phyloP scores from a whole-genome alignment of 208 protist genomes.

The Leishmania tarentolae region DNA sequence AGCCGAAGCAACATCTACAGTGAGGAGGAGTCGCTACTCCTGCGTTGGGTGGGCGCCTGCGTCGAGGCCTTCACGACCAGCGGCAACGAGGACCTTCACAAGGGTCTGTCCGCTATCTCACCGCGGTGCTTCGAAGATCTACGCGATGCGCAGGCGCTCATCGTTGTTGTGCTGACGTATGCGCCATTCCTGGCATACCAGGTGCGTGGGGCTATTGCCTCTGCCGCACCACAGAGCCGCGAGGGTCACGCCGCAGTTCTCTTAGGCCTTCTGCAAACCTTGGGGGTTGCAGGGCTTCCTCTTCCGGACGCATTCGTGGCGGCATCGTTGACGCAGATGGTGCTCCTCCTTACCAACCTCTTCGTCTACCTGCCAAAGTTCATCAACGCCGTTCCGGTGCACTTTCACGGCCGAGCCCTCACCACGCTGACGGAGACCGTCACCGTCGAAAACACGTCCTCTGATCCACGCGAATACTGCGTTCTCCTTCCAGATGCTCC shows the following conservation, averaged over 20 bases:
- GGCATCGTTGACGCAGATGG: conserved; percentile 51
- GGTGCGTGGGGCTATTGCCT: conserved; percentile 24
- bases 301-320: conserved; percentile 59
- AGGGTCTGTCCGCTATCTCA: background rate
- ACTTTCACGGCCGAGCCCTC: conserved; percentile 84
- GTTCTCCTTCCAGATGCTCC: conserved; percentile 67
- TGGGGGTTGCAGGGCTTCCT: conserved; percentile 48
- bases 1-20: conserved; percentile 88
- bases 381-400: conserved; percentile 48
- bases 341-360: conserved; percentile 83
- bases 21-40: conserved; percentile 76
- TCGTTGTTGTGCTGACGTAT: conserved; percentile 70
- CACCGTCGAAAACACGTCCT: conserved; percentile 79
- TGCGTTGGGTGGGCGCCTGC: conserved; percentile 76
- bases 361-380: conserved; percentile 85
- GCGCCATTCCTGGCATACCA: conserved; percentile 45
- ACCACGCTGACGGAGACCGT: conserved; percentile 70
- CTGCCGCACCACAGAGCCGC: conserved; percentile 1
- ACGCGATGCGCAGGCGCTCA: conserved; percentile 66
- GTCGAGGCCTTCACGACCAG: conserved; percentile 25
- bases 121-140: conserved; percentile 69
- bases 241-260: conserved; percentile 56
- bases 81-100: conserved; percentile 13
- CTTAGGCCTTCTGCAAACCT: conserved; percentile 39
- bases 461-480: conserved; percentile 68